Evolutionary conservation across 2,329 filamentous ascomycete genomes (phyloP), one percentile per base, ranked within the genome.

Genomic region (Westerdykella aurantiaca): DNA sequence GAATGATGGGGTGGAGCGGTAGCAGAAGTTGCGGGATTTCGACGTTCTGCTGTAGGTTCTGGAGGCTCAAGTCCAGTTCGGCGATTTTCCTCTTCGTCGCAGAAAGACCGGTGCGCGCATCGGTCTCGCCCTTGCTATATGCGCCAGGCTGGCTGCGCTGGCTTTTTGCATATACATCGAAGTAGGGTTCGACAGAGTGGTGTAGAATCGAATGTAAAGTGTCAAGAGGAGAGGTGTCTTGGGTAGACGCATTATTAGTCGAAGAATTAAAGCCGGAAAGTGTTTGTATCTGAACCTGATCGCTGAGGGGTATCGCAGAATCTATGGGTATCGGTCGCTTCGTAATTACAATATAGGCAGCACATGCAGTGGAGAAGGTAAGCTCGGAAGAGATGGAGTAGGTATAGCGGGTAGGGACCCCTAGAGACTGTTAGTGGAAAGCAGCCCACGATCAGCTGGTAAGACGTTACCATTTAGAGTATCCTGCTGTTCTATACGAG

Each of bases 21-120:
- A 99, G 74, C 14, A 87, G 85, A 41, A 97, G 79, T 57, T 95
- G 88, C 16, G 93, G 93, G 42, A 99, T 97, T 68, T 98, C 94
- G 44, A 95, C 89, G 69, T 98, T 97, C 68, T 98, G 90, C 69
- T 96, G 90, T 43, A 98, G 76, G 61, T 98, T 91, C 45, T 89
- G 78, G 59, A 99, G 73, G 55, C 86, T 93, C 56, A 95, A 77
- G 67, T 95, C 90, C 55, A 99, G 72, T 67, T 99, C 94, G 40
- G 91, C 93, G 67, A 97, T 84, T 61, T 89, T 88, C 79, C 95
- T 95, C 76, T 95, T 95, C 16, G 93, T 91, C n/a, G 91, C 88
- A 13, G 93, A 89, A 50, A 98, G 90, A 47, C 93, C 93, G 14
- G 88, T 95, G 72, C 95, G 94, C 37, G 87, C 83, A 61, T 97